A percentile compares a stretch with the other conserved stretches of the same genome.
Conservation (phyloP, 192 early-diverging fungal genomes). For the Dissophora ornata region DNA sequence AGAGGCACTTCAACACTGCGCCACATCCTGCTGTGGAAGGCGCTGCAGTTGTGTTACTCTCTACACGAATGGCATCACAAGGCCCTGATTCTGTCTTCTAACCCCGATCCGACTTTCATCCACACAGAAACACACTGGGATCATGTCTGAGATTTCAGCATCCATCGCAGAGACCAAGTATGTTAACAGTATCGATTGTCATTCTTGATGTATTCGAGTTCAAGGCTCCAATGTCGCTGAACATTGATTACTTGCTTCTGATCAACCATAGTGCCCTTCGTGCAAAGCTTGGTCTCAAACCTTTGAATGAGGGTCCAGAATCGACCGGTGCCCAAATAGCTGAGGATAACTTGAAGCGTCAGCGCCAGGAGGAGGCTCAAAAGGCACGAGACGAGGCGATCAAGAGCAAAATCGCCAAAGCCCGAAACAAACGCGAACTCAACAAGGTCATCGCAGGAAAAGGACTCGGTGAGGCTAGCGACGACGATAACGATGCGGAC, state of each 20-base stretch:
- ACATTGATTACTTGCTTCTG: too few relatives aligned
- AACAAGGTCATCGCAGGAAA: conserved; percentile 69
- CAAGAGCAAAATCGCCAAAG: conserved; percentile 65
- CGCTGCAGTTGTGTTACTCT: too few relatives aligned
- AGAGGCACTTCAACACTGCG: too few relatives aligned
- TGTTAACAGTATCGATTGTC: too few relatives aligned
- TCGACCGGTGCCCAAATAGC: conserved; percentile 57
- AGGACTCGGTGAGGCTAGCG: conserved; percentile 69
- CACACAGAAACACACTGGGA: not conserved
- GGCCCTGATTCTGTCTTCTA: too few relatives aligned
- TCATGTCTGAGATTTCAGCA: conserved; percentile 49
- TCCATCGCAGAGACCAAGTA: conserved; percentile 69
- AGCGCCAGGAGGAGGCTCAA: conserved; percentile 64
- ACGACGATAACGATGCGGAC: conserved; percentile 67
- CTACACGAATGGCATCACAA: too few relatives aligned
- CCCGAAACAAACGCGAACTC: conserved; percentile 61
- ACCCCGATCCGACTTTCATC: too few relatives aligned
- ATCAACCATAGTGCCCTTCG: conserved; percentile 67
- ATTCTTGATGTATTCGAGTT: not conserved
- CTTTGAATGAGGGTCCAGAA: conserved; percentile 52
- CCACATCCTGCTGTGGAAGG: too few relatives aligned
- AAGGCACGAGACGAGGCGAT: conserved; percentile 62
- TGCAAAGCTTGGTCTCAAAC: conserved; percentile 62
- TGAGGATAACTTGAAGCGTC: conserved; percentile 66
- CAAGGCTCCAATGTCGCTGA: too few relatives aligned